Percentiles rank a stretch among this genome's conserved stretches.
Conservation (phyloP, 352 stramenopile genomes). For the Phytophthora agathidicida region DNA sequence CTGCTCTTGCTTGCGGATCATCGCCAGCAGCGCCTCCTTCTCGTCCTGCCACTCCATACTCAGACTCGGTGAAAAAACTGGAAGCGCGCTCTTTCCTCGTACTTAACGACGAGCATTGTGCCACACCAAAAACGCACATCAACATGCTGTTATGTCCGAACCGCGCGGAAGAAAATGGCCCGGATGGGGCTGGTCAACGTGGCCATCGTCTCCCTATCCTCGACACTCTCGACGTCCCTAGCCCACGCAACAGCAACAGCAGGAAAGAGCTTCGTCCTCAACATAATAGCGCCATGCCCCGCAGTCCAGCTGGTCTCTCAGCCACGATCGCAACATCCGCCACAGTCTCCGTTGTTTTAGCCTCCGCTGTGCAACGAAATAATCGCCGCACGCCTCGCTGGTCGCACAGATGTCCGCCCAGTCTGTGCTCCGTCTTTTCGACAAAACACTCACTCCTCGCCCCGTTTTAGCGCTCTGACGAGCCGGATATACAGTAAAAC, state of each 20-base stretch:
- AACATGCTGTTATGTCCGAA: conserved; percentile 9
- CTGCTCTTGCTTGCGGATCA: conserved; percentile 50
- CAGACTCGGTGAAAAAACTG: conserved; percentile 20
- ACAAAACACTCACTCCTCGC: conserved; percentile 18
- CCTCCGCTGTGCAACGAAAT: not conserved
- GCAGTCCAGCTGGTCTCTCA: conserved; percentile 4
- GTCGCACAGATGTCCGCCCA: conserved; percentile 13
- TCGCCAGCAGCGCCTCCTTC: conserved; percentile 48
- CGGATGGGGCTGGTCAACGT: conserved; percentile 8
- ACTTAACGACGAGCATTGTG: conserved; percentile 1
- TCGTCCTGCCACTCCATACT: conserved; percentile 53
- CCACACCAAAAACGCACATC: conserved; percentile 5
- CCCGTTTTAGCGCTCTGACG: conserved; percentile 4
- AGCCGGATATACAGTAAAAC: conserved; percentile 16
- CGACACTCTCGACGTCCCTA: conserved; percentile 2
- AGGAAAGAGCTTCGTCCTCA: not conserved
- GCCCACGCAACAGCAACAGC: conserved; percentile 3
- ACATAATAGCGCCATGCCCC: too few relatives aligned
- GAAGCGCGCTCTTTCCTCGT: conserved; percentile 15
- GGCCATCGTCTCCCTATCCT: not conserved
- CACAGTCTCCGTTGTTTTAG: conserved; percentile 14
- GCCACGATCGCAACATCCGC: not conserved
- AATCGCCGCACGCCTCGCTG: conserved; percentile 11
- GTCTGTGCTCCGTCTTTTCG: conserved; percentile 17
- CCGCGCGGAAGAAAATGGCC: conserved; percentile 10